These are phyloP conservation scores for Pulicaria dysenterica DNA, from an alignment of 129 eudicot species.

Conservation along the genomic window DNA sequence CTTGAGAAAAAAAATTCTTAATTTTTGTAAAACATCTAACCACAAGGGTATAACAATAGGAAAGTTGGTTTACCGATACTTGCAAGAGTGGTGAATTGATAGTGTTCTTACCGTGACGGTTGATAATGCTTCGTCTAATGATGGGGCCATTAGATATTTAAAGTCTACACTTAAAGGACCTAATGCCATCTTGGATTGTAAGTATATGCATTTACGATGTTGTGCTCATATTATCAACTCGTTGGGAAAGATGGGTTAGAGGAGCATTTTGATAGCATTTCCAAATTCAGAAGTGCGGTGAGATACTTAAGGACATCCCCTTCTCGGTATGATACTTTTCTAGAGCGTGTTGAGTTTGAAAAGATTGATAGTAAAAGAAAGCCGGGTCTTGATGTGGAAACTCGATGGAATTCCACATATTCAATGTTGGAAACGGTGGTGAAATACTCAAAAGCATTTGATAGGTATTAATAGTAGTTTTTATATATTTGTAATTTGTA, in stretches of 20 bases:
- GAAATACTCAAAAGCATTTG: neutral
- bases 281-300: too few species aligned
- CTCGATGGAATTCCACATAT: too few species aligned
- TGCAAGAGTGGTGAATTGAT: neutral
- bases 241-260: slow-evolving; percentile 4
- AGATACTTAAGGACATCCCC: too few species aligned
- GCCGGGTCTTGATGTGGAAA: slow-evolving; percentile 2
- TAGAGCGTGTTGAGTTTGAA: slow-evolving; percentile 6
- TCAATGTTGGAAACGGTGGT: slow-evolving; percentile 6
- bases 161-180: neutral
- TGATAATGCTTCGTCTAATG: neutral
- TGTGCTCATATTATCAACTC: too few species aligned
- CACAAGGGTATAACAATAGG: neutral
- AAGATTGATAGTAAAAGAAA: neutral
- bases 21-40: neutral
- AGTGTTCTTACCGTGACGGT: neutral
- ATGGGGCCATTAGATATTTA: neutral
- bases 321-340: neutral
- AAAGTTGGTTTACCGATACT: neutral
- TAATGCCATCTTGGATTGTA: neutral
- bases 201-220: slow-evolving; percentile 17
- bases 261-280: neutral
- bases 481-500: neutral
- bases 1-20: too few species aligned
- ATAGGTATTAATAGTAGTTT: neutral